phyloP scores from a whole-genome alignment of 106 monocot genomes.

The Allium fistulosum region DNA sequence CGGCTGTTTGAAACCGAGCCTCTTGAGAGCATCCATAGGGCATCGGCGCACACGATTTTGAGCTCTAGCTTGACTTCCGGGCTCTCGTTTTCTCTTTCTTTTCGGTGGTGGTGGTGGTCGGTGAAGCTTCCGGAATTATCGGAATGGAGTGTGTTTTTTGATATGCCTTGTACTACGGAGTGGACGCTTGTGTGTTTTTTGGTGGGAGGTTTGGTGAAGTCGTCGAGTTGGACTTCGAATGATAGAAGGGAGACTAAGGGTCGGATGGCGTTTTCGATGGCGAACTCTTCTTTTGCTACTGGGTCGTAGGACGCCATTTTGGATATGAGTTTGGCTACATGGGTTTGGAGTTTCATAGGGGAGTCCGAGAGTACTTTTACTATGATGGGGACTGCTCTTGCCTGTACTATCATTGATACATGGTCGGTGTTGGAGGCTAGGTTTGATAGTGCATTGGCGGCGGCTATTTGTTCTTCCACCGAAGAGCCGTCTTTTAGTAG shows the following conservation, averaged over 20 bases:
- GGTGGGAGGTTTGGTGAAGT: conserved; percentile 1
- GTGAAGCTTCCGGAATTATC: neutral
- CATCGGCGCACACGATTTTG: conserved; percentile 34
- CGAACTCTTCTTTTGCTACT: conserved; percentile 39
- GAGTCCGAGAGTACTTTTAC: conserved; percentile 29
- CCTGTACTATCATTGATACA: conserved; percentile 21
- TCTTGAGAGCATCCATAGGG: conserved; percentile 46
- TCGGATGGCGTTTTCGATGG: conserved; percentile 43
- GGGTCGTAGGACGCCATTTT: conserved; percentile 28
- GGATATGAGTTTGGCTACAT: conserved; percentile 22
- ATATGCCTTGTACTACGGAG: conserved; percentile 26
- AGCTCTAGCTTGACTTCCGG: conserved; percentile 36
- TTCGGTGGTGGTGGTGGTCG: conserved; percentile 15
- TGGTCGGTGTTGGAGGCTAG: conserved; percentile 20
- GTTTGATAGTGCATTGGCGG: conserved; percentile 26
- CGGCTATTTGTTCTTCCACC: conserved; percentile 37
- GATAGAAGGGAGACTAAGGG: conserved; percentile 47
- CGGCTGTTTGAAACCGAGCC: conserved; percentile 35
- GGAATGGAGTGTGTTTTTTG: neutral
- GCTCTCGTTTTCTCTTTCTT: conserved; percentile 48
- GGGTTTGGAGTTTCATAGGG: conserved; percentile 35
- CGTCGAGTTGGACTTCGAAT: conserved; percentile 32
- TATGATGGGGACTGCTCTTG: conserved; percentile 24
- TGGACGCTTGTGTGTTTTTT: conserved; percentile 34
- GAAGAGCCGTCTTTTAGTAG: conserved; percentile 27